Evolutionary conservation across 306 rosid species (phyloP).

Genomic region (Cucumis melo): DNA sequence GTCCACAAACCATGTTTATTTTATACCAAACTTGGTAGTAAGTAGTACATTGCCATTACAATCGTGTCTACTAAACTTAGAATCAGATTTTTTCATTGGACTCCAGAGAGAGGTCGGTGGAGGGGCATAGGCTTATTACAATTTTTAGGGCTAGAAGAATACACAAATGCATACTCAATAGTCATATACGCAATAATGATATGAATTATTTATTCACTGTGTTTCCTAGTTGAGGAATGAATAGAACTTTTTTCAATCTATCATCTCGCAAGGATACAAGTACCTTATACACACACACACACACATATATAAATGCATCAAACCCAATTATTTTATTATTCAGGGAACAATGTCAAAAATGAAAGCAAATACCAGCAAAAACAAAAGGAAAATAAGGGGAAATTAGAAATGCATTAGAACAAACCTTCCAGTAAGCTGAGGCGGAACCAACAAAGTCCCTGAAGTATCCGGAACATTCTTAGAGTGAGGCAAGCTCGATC

Average conservation of each 20-base stretch:
- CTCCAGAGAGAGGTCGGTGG: background rate
- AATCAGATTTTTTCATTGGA: background rate
- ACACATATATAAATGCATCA: background rate
- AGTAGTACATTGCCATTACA: background rate
- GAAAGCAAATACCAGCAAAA: background rate
- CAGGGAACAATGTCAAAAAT: background rate
- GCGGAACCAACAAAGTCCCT: conserved; percentile 55
- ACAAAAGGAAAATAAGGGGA: background rate
- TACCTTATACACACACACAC: background rate
- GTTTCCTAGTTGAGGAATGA: background rate
- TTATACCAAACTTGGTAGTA: background rate
- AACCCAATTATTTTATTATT: background rate
- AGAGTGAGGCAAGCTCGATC: conserved; percentile 50
- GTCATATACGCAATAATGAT: background rate
- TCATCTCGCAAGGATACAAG: background rate
- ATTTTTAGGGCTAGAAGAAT: background rate
- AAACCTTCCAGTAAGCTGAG: conserved; percentile 92
- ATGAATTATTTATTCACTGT: background rate
- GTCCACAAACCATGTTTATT: background rate
- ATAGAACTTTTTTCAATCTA: background rate
- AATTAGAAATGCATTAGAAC: conserved; percentile 7
- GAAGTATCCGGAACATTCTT: conserved; percentile 63
- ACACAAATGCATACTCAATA: background rate
- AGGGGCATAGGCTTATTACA: background rate
- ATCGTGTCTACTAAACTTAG: background rate